These are phyloP conservation scores for Kurtzmaniella quercitrusa DNA, from an alignment of 1,139 yeast species.

Conservation along the genomic window DNA sequence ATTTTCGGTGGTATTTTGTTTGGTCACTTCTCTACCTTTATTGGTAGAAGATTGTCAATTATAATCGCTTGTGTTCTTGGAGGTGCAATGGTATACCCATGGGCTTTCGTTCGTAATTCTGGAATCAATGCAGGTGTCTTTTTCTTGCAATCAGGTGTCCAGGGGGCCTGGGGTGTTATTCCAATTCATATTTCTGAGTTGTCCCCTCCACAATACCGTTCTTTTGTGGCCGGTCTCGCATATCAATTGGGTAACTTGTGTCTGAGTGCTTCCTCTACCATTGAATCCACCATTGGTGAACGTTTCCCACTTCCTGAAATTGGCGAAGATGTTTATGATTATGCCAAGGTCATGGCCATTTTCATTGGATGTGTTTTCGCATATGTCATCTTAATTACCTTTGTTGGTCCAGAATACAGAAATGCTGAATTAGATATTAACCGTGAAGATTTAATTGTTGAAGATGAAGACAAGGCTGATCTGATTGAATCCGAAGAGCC, in stretches of 20 bases:
- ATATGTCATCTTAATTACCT: slow-evolving; percentile 51
- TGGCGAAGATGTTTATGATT: slow-evolving; percentile 20
- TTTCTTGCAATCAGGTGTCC: slow-evolving; percentile 76
- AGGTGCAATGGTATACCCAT: slow-evolving; percentile 63
- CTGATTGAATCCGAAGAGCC: slow-evolving; percentile 10
- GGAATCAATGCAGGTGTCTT: slow-evolving; percentile 76
- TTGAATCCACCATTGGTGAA: slow-evolving; percentile 72
- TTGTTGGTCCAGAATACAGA: slow-evolving; percentile 75
- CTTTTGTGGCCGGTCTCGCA: slow-evolving; percentile 70
- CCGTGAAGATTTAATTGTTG: slow-evolving; percentile 18
- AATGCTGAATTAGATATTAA: slow-evolving; percentile 20
- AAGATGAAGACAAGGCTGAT: slow-evolving; percentile 11
- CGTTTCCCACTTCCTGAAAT: slow-evolving; percentile 44
- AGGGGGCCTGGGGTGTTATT: slow-evolving; percentile 86
- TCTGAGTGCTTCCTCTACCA: slow-evolving; percentile 79
- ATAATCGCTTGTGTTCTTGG: slow-evolving; percentile 62
- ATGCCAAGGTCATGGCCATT: slow-evolving; percentile 67
- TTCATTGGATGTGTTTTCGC: slow-evolving; percentile 77
- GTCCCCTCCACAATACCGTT: slow-evolving; percentile 71
- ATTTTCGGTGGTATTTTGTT: slow-evolving; percentile 32
- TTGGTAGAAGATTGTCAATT: slow-evolving; percentile 34
- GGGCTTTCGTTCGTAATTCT: slow-evolving; percentile 56
- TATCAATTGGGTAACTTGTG: slow-evolving; percentile 85
- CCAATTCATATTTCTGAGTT: slow-evolving; percentile 77
- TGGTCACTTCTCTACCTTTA: slow-evolving; percentile 32